Conservation (phyloP, 192 early-diverging fungal species). For the Borealophlyctis nickersoniae region DNA sequence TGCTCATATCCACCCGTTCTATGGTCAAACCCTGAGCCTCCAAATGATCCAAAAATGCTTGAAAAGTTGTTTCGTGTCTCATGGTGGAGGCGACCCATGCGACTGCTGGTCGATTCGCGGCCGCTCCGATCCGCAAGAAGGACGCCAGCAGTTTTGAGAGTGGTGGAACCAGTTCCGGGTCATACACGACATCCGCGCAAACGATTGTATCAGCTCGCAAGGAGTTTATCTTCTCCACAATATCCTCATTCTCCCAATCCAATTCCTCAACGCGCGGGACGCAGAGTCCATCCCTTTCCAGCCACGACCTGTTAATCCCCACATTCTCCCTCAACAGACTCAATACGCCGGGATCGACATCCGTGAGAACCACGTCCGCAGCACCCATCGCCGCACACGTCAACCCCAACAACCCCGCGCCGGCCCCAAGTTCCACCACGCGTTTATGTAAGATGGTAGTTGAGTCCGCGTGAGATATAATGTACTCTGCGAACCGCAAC, state of each 20-base stretch:
- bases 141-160: conserved; percentile 23
- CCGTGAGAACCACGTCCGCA: conserved; percentile 22
- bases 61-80: conserved; percentile 8
- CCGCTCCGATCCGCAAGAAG: conserved; percentile 14
- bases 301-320: conserved; percentile 19
- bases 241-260: conserved; percentile 23
- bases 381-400: conserved; percentile 21
- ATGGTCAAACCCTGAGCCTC: neutral
- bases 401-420: conserved; percentile 34
- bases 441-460: conserved; percentile 9
- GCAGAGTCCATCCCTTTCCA: neutral
- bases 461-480: conserved; percentile 25
- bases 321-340: conserved; percentile 26
- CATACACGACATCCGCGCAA: conserved; percentile 37
- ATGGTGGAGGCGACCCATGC: conserved; percentile 19
- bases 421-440: conserved; percentile 41
- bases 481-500: conserved; percentile 50
- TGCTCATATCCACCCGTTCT: neutral
- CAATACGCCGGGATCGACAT: conserved; percentile 26
- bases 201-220: conserved; percentile 30
- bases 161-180: conserved; percentile 30
- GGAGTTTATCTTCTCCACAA: neutral
- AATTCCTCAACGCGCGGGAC: conserved; percentile 2
- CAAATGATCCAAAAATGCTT: conserved; percentile 11
- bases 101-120: too few species aligned